Conservation (phyloP, 2,329 filamentous ascomycete species). For the Immersiporthe knoxdaviesiana region DNA sequence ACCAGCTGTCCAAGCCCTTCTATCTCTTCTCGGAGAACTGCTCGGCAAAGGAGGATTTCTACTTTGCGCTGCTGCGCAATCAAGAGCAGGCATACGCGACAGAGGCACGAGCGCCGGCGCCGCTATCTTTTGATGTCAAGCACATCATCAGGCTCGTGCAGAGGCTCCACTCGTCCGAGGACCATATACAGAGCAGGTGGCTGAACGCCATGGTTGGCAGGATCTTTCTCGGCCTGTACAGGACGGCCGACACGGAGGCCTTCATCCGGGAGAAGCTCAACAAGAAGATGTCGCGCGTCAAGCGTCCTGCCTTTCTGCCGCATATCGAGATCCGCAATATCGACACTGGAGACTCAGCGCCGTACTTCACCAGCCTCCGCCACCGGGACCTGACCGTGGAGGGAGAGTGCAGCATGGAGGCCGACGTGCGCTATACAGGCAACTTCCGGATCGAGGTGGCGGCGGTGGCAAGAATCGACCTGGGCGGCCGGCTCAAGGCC, state of each 20-base stretch:
- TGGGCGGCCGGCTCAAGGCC: constrained; percentile 85
- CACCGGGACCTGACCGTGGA: constrained; percentile 89
- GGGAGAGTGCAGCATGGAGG: constrained; percentile 84
- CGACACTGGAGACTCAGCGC: constrained; percentile 83
- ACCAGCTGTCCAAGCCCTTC: constrained; percentile 74
- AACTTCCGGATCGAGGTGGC: constrained; percentile 89
- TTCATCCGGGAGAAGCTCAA: constrained; percentile 84
- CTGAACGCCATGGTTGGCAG: constrained; percentile 89
- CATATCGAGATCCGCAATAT: constrained; percentile 82
- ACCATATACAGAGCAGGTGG: constrained; percentile 89
- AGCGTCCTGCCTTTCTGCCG: constrained; percentile 87
- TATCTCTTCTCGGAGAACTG: constrained; percentile 94
- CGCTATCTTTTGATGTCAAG: constrained; percentile 78
- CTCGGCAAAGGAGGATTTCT: constrained; percentile 98
- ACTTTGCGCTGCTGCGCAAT: constrained; percentile 86
- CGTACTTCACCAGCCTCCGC: constrained; percentile 85
- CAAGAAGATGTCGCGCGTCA: constrained; percentile 94
- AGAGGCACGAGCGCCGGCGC: constrained; percentile 64
- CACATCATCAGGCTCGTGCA: constrained; percentile 91
- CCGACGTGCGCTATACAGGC: constrained; percentile 85
- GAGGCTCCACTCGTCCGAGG: constrained; percentile 86
- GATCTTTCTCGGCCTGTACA: constrained; percentile 85
- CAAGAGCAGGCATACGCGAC: constrained; percentile 70
- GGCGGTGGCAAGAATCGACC: constrained; percentile 88
- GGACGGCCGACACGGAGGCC: constrained; percentile 78